A percentile compares a stretch with the other conserved stretches of the same genome.
These are phyloP conservation scores for Eimeria sp. DNA, from an alignment of 169 alveolate species.

Conservation along the genomic window DNA sequence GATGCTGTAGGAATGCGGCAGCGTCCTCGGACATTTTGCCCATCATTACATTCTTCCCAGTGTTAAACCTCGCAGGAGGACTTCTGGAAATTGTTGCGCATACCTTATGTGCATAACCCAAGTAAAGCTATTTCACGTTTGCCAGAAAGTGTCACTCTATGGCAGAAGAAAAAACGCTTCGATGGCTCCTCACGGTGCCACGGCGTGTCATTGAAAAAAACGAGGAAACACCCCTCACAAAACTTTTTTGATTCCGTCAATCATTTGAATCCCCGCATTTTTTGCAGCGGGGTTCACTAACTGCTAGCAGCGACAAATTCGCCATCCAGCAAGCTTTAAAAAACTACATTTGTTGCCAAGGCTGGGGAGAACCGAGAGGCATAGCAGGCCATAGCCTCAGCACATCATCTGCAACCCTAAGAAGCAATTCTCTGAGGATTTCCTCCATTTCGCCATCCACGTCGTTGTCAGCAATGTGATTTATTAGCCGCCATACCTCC, in stretches of 20 bases:
- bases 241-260: neutral
- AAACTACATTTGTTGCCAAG: slow-evolving; percentile 36
- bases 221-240: neutral
- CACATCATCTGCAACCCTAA: slow-evolving; percentile 10
- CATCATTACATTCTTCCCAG: slow-evolving; percentile 34
- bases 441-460: slow-evolving; percentile 47
- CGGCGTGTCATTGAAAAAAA: neutral
- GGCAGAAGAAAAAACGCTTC: neutral
- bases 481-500: slow-evolving; percentile 49
- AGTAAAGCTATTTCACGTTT: neutral
- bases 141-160: neutral
- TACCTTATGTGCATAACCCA: neutral
- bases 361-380: slow-evolving; percentile 64
- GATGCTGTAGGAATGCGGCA: neutral
- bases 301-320: slow-evolving; percentile 17
- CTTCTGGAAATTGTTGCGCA: neutral
- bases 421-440: slow-evolving; percentile 19
- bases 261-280: neutral
- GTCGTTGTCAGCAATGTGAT: slow-evolving; percentile 54
- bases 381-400: slow-evolving; percentile 40
- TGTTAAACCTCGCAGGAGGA: neutral
- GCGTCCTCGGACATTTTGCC: slow-evolving; percentile 4
- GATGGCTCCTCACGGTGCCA: neutral
- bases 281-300: neutral
- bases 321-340: neutral